Conservation (phyloP, 495 filamentous ascomycete genomes). For the Chaetomium cochliodes region DNA sequence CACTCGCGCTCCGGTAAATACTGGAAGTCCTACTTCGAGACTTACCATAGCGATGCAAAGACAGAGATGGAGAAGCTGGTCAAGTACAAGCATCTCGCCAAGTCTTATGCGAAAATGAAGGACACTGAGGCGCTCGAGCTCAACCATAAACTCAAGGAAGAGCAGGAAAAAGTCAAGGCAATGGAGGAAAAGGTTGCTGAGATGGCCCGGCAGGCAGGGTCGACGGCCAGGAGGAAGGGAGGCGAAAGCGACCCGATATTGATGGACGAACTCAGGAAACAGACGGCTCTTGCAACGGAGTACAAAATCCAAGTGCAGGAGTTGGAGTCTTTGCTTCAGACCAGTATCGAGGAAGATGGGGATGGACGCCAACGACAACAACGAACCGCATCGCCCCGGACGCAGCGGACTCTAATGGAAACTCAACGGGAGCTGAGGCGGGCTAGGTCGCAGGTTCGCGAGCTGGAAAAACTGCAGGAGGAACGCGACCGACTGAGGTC, state of each 20-base stretch:
- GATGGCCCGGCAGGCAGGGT: conserved; percentile 55
- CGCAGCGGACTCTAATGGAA: conserved; percentile 47
- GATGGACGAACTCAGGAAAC: conserved; percentile 59
- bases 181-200: conserved; percentile 61
- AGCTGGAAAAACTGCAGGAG: conserved; percentile 48
- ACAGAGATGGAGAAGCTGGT: conserved; percentile 74
- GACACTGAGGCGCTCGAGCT: conserved; percentile 75
- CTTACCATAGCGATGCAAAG: conserved; percentile 76
- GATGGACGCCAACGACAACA: conserved; percentile 33
- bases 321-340: conserved; percentile 53
- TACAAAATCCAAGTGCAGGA: conserved; percentile 67
- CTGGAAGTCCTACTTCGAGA: conserved; percentile 89
- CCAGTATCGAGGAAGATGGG: conserved; percentile 41
- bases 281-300: conserved; percentile 64
- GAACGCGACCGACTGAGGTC: conserved; percentile 50
- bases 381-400: conserved; percentile 44
- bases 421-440: conserved; percentile 48
- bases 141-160: conserved; percentile 66
- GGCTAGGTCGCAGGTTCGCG: conserved; percentile 50
- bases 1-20: conserved; percentile 83
- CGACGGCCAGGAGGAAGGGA: conserved; percentile 38
- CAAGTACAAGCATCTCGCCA: conserved; percentile 78
- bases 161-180: conserved; percentile 50
- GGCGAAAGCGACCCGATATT: conserved; percentile 52
- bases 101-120: conserved; percentile 86